A percentile compares a stretch with the other conserved stretches of the same genome.
Conservation (phyloP, 176 grass and related monocot species). For the Bolboschoenus planiculmis region DNA sequence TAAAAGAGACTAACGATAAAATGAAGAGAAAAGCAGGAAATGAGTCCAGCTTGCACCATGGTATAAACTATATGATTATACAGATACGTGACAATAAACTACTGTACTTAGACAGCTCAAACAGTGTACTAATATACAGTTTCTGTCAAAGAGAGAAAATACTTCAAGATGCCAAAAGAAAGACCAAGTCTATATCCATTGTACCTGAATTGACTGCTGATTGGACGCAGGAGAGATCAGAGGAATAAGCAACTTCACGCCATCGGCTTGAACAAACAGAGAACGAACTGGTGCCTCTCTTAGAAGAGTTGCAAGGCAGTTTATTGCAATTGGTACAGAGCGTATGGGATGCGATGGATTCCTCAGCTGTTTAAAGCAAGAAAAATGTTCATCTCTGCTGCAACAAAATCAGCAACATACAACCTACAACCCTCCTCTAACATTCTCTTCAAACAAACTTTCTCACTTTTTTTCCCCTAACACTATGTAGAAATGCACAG, state of each 20-base stretch:
- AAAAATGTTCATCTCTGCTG: neutral
- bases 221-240: constrained; percentile 81
- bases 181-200: neutral
- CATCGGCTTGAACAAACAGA: constrained; percentile 89
- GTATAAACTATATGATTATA: neutral
- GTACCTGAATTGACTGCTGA: constrained; percentile 93
- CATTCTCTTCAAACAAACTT: neutral
- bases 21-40: neutral
- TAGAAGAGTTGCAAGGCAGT: constrained; percentile 60
- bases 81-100: neutral
- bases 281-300: constrained; percentile 54
- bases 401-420: neutral
- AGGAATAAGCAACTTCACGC: constrained; percentile 82
- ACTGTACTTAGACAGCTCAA: neutral
- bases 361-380: constrained; percentile 67
- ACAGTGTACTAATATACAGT: neutral
- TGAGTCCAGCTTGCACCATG: neutral
- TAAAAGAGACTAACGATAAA: neutral
- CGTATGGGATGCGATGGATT: constrained; percentile 65
- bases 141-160: neutral
- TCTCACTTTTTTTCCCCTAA: neutral
- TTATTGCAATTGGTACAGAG: constrained; percentile 64
- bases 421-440: neutral
- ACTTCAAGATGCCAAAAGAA: neutral
- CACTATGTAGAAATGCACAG: neutral